A percentile compares a stretch with the other conserved stretches of the same genome.
Conservation (phyloP, 345 rosid species). For the Psidium friedrichsthalianum region DNA sequence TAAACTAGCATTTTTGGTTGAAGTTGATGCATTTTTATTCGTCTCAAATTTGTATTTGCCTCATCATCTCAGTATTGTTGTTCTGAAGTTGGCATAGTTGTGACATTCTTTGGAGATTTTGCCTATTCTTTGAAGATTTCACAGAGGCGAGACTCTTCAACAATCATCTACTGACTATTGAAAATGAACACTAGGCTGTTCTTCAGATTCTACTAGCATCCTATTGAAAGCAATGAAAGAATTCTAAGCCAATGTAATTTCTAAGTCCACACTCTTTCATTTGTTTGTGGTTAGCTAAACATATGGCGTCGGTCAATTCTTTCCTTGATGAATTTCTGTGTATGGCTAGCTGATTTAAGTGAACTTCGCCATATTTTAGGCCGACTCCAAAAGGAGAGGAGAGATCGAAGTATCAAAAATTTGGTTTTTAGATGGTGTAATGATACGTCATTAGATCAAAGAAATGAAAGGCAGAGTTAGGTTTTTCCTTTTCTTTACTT, state of each 20-base stretch:
- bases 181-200: background rate
- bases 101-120: background rate
- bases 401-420: background rate
- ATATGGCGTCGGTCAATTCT: background rate
- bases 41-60: background rate
- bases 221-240: background rate
- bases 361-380: background rate
- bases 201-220: background rate
- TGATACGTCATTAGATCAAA: background rate
- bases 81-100: background rate
- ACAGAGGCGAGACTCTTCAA: background rate
- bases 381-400: background rate
- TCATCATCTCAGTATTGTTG: background rate
- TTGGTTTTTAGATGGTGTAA: background rate
- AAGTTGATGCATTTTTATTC: background rate
- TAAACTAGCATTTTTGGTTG: background rate
- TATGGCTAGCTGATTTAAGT: background rate
- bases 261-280: background rate
- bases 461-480: background rate
- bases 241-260: background rate
- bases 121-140: background rate
- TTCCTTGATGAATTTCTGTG: background rate
- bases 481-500: background rate
- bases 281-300: background rate
- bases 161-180: background rate